Evolutionary conservation across 495 filamentous ascomycete species (phyloP), one percentile per base, ranked within the genome.

Genomic region (Hypoxylon subgilvum): DNA sequence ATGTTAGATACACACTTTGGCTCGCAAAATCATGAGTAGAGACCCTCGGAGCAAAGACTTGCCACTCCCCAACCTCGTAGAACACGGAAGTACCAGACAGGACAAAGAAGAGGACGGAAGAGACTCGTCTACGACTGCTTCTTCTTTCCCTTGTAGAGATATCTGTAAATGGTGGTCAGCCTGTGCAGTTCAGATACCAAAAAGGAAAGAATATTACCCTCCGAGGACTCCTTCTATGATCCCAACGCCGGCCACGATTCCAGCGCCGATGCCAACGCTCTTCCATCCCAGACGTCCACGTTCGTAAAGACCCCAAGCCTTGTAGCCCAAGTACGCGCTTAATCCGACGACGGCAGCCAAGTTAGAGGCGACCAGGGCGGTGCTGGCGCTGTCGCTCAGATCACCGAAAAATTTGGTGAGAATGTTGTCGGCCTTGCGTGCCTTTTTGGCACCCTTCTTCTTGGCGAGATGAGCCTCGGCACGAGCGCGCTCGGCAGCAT

Each of bases 221-320:
- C 70, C 70, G n/a, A 79, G 61, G 4, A 76, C 54, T 18, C 71
- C 66, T 71, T 81, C 75, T 22, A 75, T 64, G 12, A 69, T 65
- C 14, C 73, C 73, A 5, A 79, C 74, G 6, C 61, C 72, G 6
- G 68, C 65, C 3, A 76, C 13, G 21, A 79, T 66, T n/a, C 73
- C 77, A n/a, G 87, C 82, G 58, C 83, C 86, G 3, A 86, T 54
- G 9, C 88, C 90, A 23, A 84, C 78, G 53, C 86, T 75, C 70
- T 88, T 80, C 88, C 87, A 90, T 18, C 81, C 84, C 41, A 94
- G 69, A 65, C 83, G 79, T n/a, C 87, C 86, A 22, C 79, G 74
- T 16, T 81, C 75, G 61, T 90, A 88, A 39, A 79, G 57, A 12
- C 72, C 70, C 67, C 74, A 77, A 1, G 74, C 77, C 62, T 71